Base-by-base conservation (phyloP, 2,329 filamentous ascomycete genomes). In the Aureobasidium namibiae region DNA sequence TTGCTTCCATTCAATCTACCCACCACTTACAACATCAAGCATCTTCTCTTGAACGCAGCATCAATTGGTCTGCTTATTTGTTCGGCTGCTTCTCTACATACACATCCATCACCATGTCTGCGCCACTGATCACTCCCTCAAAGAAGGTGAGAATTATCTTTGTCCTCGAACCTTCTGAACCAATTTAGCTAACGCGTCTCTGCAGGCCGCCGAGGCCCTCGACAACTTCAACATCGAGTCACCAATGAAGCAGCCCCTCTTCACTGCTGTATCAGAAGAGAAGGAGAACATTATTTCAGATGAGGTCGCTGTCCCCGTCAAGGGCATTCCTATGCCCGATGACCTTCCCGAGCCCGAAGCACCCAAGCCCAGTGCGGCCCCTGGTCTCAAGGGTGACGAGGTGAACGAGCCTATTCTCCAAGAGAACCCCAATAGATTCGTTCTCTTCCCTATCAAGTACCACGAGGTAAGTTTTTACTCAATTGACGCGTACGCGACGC, bases 381-480 rank as follows among this genome's bases (percentile, higher is more conserved):
- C 70, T 65, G 80, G 75, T 65, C 79, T 78, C 69, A 82, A 81
- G 72, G 73, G 79, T 73, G 81, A 88, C 53, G 90, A 96, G 76
- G 82, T 82, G 60, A 83, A 91, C 60, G 94, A 99, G 82, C 94
- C 94, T 60, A 81, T 99, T 56, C 85, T 99, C 7, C 88, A 91
- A 73, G 94, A 97, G 78, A 99, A 99, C 78, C 88, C 91, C 63
- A 85, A 95, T 67, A 89, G 94, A 69, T 99, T 99, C 71, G 94
- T 99, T 61, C 83, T 99, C 63, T 99, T 99, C 79, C 94, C 94
- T 66, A 96, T 99, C 76, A 96, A 96, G 82, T 96, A 97, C 78
- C 92, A 97, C 71, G 92, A 97, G 87, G 92, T 96, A 78, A 76
- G 90, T n/a, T 82, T 41, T 63, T 49, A 13, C 23, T 29, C 66